Conservation (phyloP, 768 basidiomycete species). For the Cystobasidium ongulense region DNA sequence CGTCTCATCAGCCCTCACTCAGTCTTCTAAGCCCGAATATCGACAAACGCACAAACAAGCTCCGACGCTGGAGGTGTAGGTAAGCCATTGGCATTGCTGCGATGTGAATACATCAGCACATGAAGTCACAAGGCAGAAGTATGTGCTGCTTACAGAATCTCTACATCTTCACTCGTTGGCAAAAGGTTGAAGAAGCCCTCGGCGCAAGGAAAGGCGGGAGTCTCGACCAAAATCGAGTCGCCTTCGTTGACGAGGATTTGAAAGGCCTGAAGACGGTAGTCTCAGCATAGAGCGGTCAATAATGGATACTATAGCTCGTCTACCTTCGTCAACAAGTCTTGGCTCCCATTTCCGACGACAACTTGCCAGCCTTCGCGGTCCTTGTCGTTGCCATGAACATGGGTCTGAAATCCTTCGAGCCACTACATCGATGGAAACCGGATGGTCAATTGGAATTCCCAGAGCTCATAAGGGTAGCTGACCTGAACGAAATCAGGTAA, state of each 20-base stretch:
- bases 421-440: too few relatives aligned
- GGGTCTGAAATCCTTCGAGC: slow-evolving; percentile 63
- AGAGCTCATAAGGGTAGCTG: slow-evolving; percentile 15
- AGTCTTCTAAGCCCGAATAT: neutral
- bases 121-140: neutral
- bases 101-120: neutral
- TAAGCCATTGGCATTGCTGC: neutral
- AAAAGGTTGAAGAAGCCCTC: neutral
- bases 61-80: neutral
- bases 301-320: neutral
- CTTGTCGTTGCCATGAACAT: slow-evolving; percentile 55
- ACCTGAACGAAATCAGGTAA: slow-evolving; percentile 52
- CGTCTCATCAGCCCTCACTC: neutral
- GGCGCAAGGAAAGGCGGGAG: slow-evolving; percentile 56
- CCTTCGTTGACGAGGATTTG: slow-evolving; percentile 66
- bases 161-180: neutral
- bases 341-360: slow-evolving; percentile 72
- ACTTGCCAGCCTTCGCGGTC: slow-evolving; percentile 61
- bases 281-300: neutral
- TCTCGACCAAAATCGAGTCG: slow-evolving; percentile 72
- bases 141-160: neutral
- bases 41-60: neutral
- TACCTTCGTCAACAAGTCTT: slow-evolving; percentile 83
- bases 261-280: slow-evolving; percentile 59
- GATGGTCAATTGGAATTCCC: too few relatives aligned